Percentiles rank a stretch among this genome's conserved stretches.
Conservation (phyloP, 2,329 filamentous ascomycete species). For the Aspergillus calidoustus region DNA sequence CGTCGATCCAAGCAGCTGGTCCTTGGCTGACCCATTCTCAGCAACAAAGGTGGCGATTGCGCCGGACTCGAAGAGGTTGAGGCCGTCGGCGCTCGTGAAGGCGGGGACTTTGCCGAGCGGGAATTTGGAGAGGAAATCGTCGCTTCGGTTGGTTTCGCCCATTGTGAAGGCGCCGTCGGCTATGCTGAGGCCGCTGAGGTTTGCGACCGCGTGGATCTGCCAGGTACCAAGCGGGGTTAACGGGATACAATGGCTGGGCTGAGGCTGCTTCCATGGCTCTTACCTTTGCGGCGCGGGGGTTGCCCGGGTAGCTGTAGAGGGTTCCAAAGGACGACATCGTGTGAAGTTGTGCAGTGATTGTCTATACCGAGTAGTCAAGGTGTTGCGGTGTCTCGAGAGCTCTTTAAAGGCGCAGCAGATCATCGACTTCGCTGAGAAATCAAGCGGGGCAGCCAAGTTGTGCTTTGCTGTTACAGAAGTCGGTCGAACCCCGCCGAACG, state of each 20-base stretch:
- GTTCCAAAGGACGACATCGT: conserved; percentile 27
- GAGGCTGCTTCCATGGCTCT: neutral
- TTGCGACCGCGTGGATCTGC: conserved; percentile 36
- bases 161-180: conserved; percentile 46
- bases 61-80: conserved; percentile 51
- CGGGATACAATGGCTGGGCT: neutral
- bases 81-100: conserved; percentile 54
- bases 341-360: neutral
- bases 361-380: neutral
- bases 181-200: conserved; percentile 43
- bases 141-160: conserved; percentile 48
- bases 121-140: conserved; percentile 56
- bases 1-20: conserved; percentile 52
- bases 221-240: neutral
- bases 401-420: neutral
- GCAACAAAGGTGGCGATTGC: conserved; percentile 57
- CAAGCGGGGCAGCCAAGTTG: neutral
- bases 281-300: conserved; percentile 30
- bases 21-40: conserved; percentile 49
- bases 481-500: neutral
- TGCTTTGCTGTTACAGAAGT: neutral
- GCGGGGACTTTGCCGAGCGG: conserved; percentile 58
- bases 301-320: conserved; percentile 28
- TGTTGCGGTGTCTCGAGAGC: neutral
- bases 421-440: neutral